Percentiles rank a stretch among this genome's conserved stretches.
Conservation (phyloP, 2,329 filamentous ascomycete genomes). For the Erysiphe neolycopersici region DNA sequence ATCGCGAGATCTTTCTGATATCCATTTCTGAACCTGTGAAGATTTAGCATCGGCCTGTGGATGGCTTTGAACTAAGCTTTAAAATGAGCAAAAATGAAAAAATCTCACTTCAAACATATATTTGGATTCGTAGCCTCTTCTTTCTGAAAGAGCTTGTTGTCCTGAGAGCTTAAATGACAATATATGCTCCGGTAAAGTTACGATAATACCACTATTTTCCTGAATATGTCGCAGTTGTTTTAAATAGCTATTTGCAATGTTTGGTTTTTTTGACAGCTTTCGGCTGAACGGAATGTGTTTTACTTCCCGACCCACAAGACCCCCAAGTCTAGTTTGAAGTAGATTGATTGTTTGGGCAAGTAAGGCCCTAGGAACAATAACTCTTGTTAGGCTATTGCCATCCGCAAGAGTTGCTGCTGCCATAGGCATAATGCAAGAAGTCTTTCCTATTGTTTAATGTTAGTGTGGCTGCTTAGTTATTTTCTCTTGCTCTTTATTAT, state of each 20-base stretch:
- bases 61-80: background rate
- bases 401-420: conserved; percentile 21
- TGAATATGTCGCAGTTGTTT: conserved; percentile 14
- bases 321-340: conserved; percentile 18
- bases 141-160: conserved; percentile 19
- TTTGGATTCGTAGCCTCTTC: conserved; percentile 14
- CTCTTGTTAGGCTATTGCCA: conserved; percentile 15
- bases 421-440: conserved; percentile 28
- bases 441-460: conserved; percentile 20
- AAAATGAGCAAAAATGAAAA: background rate
- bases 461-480: background rate
- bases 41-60: background rate
- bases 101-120: conserved; percentile 15
- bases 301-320: conserved; percentile 17
- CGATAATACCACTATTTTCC: conserved; percentile 16
- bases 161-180: conserved; percentile 25
- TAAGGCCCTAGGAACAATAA: conserved; percentile 20
- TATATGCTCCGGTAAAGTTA: conserved; percentile 24
- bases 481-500: background rate
- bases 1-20: conserved; percentile 19
- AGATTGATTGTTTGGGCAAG: conserved; percentile 20
- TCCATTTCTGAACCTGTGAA: conserved; percentile 16
- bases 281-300: conserved; percentile 22
- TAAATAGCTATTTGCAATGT: conserved; percentile 13
- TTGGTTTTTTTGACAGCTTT: conserved; percentile 13